Evolutionary conservation across 2,329 filamentous ascomycete species (phyloP).

Genomic region (Aspergillus glaucus): DNA sequence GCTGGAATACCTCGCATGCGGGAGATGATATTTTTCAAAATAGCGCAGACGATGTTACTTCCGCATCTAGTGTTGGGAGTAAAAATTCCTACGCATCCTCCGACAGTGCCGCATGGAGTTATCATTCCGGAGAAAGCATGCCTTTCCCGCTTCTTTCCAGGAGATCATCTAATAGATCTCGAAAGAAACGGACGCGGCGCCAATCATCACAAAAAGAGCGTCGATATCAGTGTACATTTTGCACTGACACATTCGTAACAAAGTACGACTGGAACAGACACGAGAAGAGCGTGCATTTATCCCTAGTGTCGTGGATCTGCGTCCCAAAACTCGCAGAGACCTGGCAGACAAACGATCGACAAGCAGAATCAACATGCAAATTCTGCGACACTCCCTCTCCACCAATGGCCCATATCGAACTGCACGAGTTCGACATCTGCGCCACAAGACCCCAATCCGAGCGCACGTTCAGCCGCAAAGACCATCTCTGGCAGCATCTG

Average conservation of each 20-base stretch:
- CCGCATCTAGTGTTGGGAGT: slow-evolving; percentile 25
- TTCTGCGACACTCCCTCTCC: slow-evolving; percentile 46
- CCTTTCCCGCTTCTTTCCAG: slow-evolving; percentile 17
- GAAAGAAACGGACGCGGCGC: slow-evolving; percentile 3
- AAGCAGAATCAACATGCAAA: slow-evolving; percentile 31
- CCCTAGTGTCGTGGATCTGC: slow-evolving; percentile 39
- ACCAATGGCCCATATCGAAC: slow-evolving; percentile 41
- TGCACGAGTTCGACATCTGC: slow-evolving; percentile 50
- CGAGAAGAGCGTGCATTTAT: slow-evolving; percentile 46
- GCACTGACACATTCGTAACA: slow-evolving; percentile 42
- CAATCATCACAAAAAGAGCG: slow-evolving; percentile 3
- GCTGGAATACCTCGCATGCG: neutral
- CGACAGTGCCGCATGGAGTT: slow-evolving; percentile 28
- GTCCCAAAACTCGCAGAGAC: slow-evolving; percentile 17
- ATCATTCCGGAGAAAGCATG: slow-evolving; percentile 15
- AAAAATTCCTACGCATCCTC: slow-evolving; percentile 25
- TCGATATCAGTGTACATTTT: slow-evolving; percentile 45
- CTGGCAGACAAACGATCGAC: slow-evolving; percentile 2
- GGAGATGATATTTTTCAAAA: neutral
- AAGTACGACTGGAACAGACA: slow-evolving; percentile 48
- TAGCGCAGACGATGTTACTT: slow-evolving; percentile 8
- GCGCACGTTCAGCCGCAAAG: slow-evolving; percentile 53
- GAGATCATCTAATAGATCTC: neutral
- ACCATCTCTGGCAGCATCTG: slow-evolving; percentile 52
- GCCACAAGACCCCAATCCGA: slow-evolving; percentile 44